Evolutionary conservation across 306 rosid genomes (phyloP).

Genomic region (Citrullus mucosospermus): DNA sequence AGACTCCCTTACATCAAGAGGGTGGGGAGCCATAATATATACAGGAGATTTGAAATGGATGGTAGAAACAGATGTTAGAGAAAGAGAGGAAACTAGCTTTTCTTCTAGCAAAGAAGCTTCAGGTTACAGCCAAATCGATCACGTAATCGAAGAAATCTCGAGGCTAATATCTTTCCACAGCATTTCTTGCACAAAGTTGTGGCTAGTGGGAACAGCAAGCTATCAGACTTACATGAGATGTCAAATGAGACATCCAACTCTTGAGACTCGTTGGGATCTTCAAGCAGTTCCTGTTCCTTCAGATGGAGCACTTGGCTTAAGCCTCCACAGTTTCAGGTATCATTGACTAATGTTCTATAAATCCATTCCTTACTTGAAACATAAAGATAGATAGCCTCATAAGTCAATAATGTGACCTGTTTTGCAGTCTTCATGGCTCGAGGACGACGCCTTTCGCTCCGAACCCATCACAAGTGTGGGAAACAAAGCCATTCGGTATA

Average conservation of each 20-base stretch:
- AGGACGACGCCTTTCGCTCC: conserved; percentile 31
- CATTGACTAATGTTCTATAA: neutral
- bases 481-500: conserved; percentile 32
- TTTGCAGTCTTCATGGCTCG: conserved; percentile 51
- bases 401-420: neutral
- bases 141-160: conserved; percentile 52
- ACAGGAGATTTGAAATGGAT: conserved; percentile 78
- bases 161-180: conserved; percentile 33
- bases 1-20: conserved; percentile 27
- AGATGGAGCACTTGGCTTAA: conserved; percentile 58
- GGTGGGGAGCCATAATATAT: conserved; percentile 41
- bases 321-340: conserved; percentile 73
- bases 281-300: conserved; percentile 88
- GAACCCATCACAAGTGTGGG: conserved; percentile 24
- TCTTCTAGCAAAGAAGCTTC: conserved; percentile 15
- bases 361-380: neutral
- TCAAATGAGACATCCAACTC: conserved; percentile 74
- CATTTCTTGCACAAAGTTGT: conserved; percentile 31
- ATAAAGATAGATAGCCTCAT: neutral
- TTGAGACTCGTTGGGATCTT: conserved; percentile 78
- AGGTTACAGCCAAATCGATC: conserved; percentile 39
- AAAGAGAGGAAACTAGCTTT: conserved; percentile 6
- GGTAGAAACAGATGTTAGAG: conserved; percentile 19
- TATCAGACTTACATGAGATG: conserved; percentile 76
- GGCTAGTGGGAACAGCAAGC: conserved; percentile 71